Percentiles rank a stretch among this genome's conserved stretches.
These are phyloP conservation scores for Melampsora americana DNA, from an alignment of 1,284 basidiomycete species.

Conservation along the genomic window DNA sequence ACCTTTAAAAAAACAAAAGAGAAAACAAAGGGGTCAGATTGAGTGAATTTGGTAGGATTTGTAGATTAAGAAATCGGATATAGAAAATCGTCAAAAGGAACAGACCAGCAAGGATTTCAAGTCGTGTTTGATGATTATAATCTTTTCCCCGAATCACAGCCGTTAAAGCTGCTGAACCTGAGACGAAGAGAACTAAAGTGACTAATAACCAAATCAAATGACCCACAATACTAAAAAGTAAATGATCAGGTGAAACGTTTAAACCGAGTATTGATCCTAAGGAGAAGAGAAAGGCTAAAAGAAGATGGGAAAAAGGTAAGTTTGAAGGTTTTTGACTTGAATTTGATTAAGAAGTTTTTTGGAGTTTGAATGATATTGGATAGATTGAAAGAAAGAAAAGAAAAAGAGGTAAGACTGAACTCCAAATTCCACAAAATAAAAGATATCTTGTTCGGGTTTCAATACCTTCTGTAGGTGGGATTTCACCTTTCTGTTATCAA, in stretches of 20 bases:
- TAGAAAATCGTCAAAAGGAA: no score
- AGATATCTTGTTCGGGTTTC: constrained; percentile 18
- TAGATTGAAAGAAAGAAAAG: no score
- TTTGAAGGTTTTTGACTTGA: no score
- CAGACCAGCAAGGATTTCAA: constrained; percentile 30
- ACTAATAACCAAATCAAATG: constrained; percentile 26
- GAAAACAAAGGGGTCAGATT: background rate
- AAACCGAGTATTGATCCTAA: constrained; percentile 9
- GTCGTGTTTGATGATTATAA: constrained; percentile 21
- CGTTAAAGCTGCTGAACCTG: constrained; percentile 29
- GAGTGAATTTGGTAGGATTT: no score
- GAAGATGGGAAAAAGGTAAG: no score
- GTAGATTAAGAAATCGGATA: no score
- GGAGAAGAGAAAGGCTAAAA: constrained; percentile 19
- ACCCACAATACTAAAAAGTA: constrained; percentile 24
- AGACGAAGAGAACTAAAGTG: constrained; percentile 33
- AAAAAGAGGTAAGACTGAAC: constrained; percentile 11
- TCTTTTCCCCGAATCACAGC: constrained; percentile 14
- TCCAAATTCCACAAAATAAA: constrained; percentile 41
- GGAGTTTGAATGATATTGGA: no score
- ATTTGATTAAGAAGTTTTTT: no score
- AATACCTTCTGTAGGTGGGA: background rate
- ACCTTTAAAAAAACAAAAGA: background rate
- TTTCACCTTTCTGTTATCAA: constrained; percentile 7
- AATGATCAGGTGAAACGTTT: constrained; percentile 5